These are phyloP conservation scores for Phytopythium oedochilum DNA, from an alignment of 352 stramenopile genomes.

Conservation along the genomic window DNA sequence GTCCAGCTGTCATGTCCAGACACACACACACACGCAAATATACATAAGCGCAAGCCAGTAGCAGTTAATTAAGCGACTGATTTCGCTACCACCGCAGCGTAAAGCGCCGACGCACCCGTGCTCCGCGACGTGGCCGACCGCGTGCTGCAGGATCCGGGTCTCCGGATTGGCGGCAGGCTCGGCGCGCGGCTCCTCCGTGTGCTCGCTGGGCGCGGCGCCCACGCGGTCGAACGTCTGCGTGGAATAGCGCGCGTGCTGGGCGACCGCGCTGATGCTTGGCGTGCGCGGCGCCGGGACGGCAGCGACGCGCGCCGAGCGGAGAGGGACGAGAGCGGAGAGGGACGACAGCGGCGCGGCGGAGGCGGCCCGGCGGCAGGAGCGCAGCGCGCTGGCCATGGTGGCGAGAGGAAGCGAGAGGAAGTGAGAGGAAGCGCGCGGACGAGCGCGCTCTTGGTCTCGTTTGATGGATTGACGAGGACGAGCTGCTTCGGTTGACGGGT, in stretches of 20 bases:
- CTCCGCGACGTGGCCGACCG: slow-evolving; percentile 37
- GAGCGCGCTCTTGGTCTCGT: too few species aligned
- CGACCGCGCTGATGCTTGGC: not conserved
- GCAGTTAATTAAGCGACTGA: too few species aligned
- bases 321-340: not conserved
- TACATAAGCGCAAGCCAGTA: too few species aligned
- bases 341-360: not conserved
- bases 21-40: slow-evolving; percentile 1
- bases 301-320: not conserved
- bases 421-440: not conserved
- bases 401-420: not conserved
- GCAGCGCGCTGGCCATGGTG: not conserved
- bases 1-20: slow-evolving; percentile 47
- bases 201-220: slow-evolving; percentile 6
- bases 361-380: not conserved
- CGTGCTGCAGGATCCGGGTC: slow-evolving; percentile 45
- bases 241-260: slow-evolving; percentile 9
- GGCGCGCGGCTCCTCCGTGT: slow-evolving; percentile 4
- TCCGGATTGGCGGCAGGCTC: slow-evolving; percentile 32
- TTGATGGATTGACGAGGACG: too few species aligned
- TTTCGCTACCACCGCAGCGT: too few species aligned
- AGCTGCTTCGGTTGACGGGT: too few species aligned
- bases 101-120: slow-evolving; percentile 56
- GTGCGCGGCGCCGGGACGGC: not conserved
- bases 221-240: slow-evolving; percentile 7